Evolutionary conservation across 306 rosid genomes (phyloP).

Genomic region (Comarum palustre): DNA sequence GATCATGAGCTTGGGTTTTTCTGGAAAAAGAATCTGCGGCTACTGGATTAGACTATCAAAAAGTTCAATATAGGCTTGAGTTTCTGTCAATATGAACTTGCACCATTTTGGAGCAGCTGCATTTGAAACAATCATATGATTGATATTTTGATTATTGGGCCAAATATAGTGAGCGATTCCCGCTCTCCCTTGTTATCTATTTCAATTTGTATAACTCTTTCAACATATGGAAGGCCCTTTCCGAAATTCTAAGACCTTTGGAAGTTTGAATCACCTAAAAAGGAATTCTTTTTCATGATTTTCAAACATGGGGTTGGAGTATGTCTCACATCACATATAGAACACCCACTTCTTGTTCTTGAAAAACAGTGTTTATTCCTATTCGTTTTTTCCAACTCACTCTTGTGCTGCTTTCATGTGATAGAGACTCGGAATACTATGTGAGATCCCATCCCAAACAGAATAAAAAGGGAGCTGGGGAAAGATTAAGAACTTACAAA

Average conservation of each 20-base stretch:
- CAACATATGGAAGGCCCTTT: neutral
- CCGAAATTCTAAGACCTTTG: neutral
- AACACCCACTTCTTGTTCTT: neutral
- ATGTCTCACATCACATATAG: neutral
- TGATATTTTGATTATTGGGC: neutral
- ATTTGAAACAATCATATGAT: neutral
- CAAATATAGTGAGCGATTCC: neutral
- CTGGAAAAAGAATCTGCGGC: neutral
- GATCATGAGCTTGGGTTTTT: neutral
- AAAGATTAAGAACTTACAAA: neutral
- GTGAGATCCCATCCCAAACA: neutral
- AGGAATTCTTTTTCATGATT: neutral
- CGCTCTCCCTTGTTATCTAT: neutral
- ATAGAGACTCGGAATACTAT: neutral
- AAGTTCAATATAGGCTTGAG: neutral
- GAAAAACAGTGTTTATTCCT: neutral
- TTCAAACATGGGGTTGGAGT: neutral
- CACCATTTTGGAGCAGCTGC: neutral
- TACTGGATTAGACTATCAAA: neutral
- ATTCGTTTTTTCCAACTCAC: neutral
- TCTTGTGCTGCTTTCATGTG: constrained; percentile 2
- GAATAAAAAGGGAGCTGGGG: neutral
- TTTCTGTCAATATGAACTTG: neutral
- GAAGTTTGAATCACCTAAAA: neutral
- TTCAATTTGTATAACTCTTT: neutral